phyloP scores from a whole-genome alignment of 176 grass and related monocot species.

The Phoenix roebelenii region DNA sequence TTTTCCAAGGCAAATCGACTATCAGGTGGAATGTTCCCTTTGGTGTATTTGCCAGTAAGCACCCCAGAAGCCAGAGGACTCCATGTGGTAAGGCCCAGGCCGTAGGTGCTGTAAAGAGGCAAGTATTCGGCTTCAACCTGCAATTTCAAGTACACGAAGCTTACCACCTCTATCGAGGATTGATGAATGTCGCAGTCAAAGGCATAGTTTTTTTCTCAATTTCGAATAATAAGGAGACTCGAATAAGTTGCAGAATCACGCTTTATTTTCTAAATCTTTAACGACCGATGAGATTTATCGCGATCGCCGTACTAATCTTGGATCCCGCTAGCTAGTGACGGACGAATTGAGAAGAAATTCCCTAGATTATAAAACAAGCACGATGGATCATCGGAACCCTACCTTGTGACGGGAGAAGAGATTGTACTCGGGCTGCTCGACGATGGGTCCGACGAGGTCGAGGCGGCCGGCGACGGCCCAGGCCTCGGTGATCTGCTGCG shows the following conservation, averaged over 20 bases:
- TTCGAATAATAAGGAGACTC: too few species aligned
- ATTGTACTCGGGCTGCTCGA: conserved; percentile 96
- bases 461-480: conserved; percentile 64
- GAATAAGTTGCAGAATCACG: too few species aligned
- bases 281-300: too few species aligned
- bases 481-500: conserved; percentile 89
- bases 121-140: conserved; percentile 88
- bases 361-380: too few species aligned
- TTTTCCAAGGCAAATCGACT: conserved; percentile 92
- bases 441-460: conserved; percentile 83
- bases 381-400: too few species aligned
- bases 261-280: too few species aligned
- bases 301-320: too few species aligned
- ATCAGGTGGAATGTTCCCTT: conserved; percentile 62
- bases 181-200: too few species aligned
- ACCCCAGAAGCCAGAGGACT: conserved; percentile 95
- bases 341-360: too few species aligned
- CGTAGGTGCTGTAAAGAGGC: conserved; percentile 74
- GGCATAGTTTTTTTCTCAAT: too few species aligned
- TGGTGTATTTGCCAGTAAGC: conserved; percentile 79
- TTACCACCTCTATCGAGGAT: too few species aligned
- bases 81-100: conserved; percentile 84
- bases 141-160: neutral
- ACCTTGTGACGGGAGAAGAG: conserved; percentile 95
- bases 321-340: too few species aligned